These are phyloP conservation scores for Acacia melanoxylon DNA, from an alignment of 306 rosid species.

Conservation along the genomic window DNA sequence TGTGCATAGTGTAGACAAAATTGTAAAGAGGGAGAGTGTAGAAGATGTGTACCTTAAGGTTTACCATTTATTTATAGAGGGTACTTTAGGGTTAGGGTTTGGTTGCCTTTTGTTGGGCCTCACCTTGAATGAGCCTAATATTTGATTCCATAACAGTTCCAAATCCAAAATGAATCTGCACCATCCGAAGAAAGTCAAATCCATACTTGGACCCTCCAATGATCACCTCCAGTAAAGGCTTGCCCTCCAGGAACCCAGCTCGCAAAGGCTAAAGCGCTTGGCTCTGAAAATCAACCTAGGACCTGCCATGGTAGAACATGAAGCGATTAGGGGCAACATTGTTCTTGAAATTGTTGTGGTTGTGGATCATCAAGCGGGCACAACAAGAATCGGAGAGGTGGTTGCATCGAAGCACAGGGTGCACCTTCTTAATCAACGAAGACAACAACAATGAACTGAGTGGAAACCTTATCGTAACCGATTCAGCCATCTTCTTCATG, in stretches of 20 bases:
- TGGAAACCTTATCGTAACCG: constrained; percentile 29
- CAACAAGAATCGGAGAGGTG: constrained; percentile 19
- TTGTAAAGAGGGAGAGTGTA: no score
- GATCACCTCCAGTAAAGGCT: constrained; percentile 29
- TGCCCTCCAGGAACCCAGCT: constrained; percentile 39
- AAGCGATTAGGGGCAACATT: constrained; percentile 46
- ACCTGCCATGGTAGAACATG: constrained; percentile 49
- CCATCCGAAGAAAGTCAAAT: constrained; percentile 60
- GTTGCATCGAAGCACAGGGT: not conserved
- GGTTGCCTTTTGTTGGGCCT: no score
- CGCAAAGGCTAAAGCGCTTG: constrained; percentile 34
- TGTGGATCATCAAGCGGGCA: constrained; percentile 27
- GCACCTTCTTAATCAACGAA: not conserved
- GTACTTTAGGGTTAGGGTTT: no score
- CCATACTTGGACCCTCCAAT: constrained; percentile 41
- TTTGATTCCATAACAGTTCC: not conserved
- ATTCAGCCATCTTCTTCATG: constrained; percentile 10
- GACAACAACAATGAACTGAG: not conserved
- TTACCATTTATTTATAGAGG: no score
- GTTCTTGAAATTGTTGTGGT: constrained; percentile 37
- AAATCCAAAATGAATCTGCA: constrained; percentile 43
- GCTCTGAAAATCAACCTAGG: constrained; percentile 50
- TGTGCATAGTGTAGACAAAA: no score
- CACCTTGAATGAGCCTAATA: no score
- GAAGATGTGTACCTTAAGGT: no score